These are phyloP conservation scores for Reutealis trisperma DNA, from an alignment of 345 rosid species.

Conservation along the genomic window DNA sequence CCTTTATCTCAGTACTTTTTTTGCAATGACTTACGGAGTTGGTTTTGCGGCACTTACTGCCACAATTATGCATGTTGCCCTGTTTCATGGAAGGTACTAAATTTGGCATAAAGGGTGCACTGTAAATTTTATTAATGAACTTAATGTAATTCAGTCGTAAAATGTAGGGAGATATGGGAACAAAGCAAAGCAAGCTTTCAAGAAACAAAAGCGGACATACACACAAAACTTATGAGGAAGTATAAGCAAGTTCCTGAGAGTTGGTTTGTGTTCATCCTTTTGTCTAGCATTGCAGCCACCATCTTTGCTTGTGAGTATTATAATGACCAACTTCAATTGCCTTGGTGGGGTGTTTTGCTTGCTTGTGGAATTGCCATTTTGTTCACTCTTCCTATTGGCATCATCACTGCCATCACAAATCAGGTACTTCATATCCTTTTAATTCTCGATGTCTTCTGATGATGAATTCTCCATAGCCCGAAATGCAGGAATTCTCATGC, in stretches of 20 bases:
- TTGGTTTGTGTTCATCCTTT: slow-evolving; percentile 86
- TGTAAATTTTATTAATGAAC: neutral
- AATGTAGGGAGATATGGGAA: slow-evolving; percentile 83
- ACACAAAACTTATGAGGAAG: slow-evolving; percentile 71
- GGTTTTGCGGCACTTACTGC: slow-evolving; percentile 92
- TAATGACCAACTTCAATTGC: slow-evolving; percentile 84
- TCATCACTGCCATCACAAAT: slow-evolving; percentile 93
- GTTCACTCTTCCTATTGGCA: slow-evolving; percentile 93
- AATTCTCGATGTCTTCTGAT: too few relatives aligned
- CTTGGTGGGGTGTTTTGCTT: slow-evolving; percentile 98
- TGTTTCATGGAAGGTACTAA: slow-evolving; percentile 87
- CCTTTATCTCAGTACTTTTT: slow-evolving; percentile 80
- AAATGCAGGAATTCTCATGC: neutral
- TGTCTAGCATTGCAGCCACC: slow-evolving; percentile 60
- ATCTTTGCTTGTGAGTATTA: slow-evolving; percentile 83
- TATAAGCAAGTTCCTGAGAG: slow-evolving; percentile 86
- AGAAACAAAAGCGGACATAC: slow-evolving; percentile 65
- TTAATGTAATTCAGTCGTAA: too few relatives aligned
- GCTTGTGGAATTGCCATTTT: slow-evolving; percentile 79
- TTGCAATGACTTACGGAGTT: slow-evolving; percentile 83
- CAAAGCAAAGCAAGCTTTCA: slow-evolving; percentile 77
- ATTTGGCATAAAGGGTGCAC: neutral
- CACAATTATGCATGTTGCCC: slow-evolving; percentile 72
- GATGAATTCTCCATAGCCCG: too few relatives aligned
- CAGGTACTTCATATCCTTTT: slow-evolving; percentile 47